These are phyloP conservation scores for Diophrys sp. DNA, from an alignment of 73 alveolate genomes.

Conservation along the genomic window DNA sequence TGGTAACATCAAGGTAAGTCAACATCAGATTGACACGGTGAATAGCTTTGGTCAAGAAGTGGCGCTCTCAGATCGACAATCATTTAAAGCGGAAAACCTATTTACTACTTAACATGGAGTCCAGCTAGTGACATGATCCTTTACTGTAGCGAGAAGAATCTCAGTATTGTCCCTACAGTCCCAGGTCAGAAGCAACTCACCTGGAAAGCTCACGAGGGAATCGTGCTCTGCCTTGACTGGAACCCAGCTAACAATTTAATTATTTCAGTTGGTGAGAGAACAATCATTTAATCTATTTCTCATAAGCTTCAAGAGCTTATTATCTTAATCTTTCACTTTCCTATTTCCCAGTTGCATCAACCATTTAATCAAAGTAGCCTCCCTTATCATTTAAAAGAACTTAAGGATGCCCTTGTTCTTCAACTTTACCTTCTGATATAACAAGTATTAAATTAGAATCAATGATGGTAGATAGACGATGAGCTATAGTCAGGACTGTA, in stretches of 20 bases:
- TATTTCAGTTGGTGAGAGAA: constrained; percentile 90
- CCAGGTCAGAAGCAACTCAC: constrained; percentile 88
- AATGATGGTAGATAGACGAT: constrained; percentile 12
- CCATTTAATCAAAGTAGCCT: too few relatives aligned
- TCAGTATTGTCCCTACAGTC: constrained; percentile 80
- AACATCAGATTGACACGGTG: too few relatives aligned
- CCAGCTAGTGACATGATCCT: constrained; percentile 88
- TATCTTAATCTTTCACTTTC: too few relatives aligned
- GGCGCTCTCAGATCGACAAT: constrained; percentile 88
- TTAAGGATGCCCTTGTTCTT: constrained; percentile 11
- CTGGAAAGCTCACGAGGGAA: constrained; percentile 97
- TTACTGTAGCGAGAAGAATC: constrained; percentile 83
- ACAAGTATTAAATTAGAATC: constrained; percentile 23
- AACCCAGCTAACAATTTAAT: constrained; percentile 91
- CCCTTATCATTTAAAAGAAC: constrained; percentile 34
- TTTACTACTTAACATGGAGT: constrained; percentile 88
- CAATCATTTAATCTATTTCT: too few relatives aligned
- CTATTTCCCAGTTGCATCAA: too few relatives aligned
- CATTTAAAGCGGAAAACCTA: constrained; percentile 80
- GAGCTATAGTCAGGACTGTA: constrained; percentile 25
- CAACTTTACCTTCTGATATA: constrained; percentile 10
- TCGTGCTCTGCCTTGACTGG: constrained; percentile 94
- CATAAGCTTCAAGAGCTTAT: too few relatives aligned
- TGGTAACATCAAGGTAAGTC: constrained; percentile 94
- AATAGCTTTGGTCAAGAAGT: constrained; percentile 91